Conservation (phyloP, 2,329 filamentous ascomycete species). For the Pyrenochaeta sp. region DNA sequence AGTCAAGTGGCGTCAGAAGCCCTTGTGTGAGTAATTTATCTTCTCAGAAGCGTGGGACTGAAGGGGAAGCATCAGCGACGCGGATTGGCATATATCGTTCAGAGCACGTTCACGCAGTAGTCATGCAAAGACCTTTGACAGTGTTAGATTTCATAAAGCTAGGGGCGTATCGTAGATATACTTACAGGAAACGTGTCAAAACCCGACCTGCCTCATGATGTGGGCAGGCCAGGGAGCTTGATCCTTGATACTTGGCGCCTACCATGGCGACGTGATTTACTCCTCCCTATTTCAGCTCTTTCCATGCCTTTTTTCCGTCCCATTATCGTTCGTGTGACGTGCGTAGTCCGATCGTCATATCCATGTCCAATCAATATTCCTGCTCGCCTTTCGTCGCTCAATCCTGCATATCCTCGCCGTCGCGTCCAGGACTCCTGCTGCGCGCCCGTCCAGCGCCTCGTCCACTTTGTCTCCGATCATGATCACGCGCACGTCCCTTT, state of each 20-base stretch:
- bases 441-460: conserved; percentile 48
- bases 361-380: background rate
- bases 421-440: conserved; percentile 55
- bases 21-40: too few relatives aligned
- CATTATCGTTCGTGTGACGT: background rate
- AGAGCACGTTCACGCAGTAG: background rate
- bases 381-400: conserved; percentile 7
- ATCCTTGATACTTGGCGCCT: background rate
- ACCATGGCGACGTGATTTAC: background rate
- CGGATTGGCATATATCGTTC: background rate
- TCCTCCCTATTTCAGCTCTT: background rate
- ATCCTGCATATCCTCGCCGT: conserved; percentile 45
- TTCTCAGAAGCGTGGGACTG: too few relatives aligned
- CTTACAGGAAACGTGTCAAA: conserved; percentile 23
- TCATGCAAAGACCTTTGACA: background rate
- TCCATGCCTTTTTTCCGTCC: background rate
- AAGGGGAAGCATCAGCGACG: background rate
- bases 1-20: too few relatives aligned
- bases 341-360: background rate
- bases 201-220: conserved; percentile 18
- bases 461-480: conserved; percentile 42
- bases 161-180: background rate
- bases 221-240: conserved; percentile 26
- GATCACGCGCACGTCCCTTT: conserved; percentile 55
- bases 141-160: background rate